Base-by-base conservation (phyloP, 805 yeast species). In the Pichia cabralensis region DNA sequence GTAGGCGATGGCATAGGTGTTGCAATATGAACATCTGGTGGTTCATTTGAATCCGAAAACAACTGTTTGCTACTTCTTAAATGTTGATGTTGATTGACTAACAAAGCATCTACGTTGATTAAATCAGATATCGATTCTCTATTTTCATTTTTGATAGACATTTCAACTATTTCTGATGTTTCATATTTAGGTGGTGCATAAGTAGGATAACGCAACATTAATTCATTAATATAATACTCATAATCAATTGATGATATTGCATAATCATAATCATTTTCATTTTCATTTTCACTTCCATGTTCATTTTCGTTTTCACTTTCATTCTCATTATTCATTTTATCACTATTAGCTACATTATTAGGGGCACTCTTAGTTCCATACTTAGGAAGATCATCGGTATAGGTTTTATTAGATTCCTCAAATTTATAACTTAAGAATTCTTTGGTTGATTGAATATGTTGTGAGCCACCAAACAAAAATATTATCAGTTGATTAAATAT, bases 1-100 rank as follows among this genome's bases (percentile, higher is more conserved):
- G 81, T 77, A 1, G 95, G 95, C 0, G 94, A 82, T 3, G 95
- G 92, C 1, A 80, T 81, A 0, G 95, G 95, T 0, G 95, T 84
- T 0, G 95, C 88, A 9, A 85, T 68, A 52, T 81, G 88, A 5
- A 78, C 60, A 5, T 60, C 58, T 42, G 52, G 72, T 30, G 44
- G 60, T 16, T 39, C 39, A 26, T 32, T 34, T 13, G 22, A 17
- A 6, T 23, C 11, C 6, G 38, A 22, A 21, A 29, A 23, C 5
- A 26, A 22, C 17, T 36, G 36, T 24, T 33, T 38, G 9, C 28
- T 36, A n/a, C 30, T 36, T 44, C 56, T 44, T 15, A 55, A 40
- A 36, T 43, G 47, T 33, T 51, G 56, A 26, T 55, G 57, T 27
- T 55, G 59, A 35, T 55, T 56, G 10, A 58, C 43, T 10, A 56